Evolutionary conservation across 2,329 filamentous ascomycete genomes (phyloP), one percentile per base, ranked within the genome.

Genomic region (Cercospora beticola): DNA sequence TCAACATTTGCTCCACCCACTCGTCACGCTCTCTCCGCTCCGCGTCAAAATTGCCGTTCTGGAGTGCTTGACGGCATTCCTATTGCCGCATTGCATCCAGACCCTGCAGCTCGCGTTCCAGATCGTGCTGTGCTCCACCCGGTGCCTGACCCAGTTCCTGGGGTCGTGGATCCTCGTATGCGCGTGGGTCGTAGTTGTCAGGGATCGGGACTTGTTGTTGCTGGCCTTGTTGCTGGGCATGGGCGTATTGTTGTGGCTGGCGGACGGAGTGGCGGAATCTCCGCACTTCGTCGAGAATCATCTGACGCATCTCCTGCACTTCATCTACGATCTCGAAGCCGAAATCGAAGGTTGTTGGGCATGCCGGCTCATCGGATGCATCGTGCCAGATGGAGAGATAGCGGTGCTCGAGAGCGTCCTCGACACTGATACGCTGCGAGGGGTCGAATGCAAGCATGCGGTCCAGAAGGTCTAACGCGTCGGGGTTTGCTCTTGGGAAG

Each of bases 371-470:
- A 82, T 99, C 95, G 4, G 92, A 94, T 63, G 94, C 92, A 76
- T 99, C 95, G 83, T 99, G 95, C 95, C 95, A 98, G 83, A 99
- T 97, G 78, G 94, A 89, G 66, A 99, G 87, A 82, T 99, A 99
- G 36, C 91, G 91, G 84, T 99, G 95, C 84, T 98, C 94, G 67
- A 99, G 89, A 18, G 95, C 95, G 77, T 94, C 89, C 82, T 99
- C 95, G 73, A 98, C 95, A 60, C 90, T 92, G 81, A 99, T 96
- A 77, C 95, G 93, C 72, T 91, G 91, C 12, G 92, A 93, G 0
- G 95, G 95, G 79, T 99, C 95, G 79, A 99, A 99, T 21, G 95
- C 93, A 49, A 99, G 89, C 94, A 99, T 98, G 79, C 90, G 92
- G 83, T 99, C 94, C 68, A 99, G 88, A 12, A 99, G 89, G 79